A percentile compares a stretch with the other conserved stretches of the same genome.
phyloP scores from a whole-genome alignment of 805 yeast genomes.

The Blastobotrys muscicola region DNA sequence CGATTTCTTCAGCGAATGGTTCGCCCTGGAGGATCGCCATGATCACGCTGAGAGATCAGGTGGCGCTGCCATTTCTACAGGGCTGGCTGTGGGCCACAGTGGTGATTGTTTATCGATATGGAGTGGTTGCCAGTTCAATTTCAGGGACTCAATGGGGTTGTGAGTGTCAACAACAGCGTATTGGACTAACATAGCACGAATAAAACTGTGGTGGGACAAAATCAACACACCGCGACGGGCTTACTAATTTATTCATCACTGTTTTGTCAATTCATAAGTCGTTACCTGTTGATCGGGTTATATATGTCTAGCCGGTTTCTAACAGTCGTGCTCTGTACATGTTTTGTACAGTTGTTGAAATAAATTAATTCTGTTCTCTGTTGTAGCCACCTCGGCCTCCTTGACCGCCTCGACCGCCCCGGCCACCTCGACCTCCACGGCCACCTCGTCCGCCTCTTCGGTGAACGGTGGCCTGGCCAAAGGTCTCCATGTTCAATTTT shows the following conservation, averaged over 20 bases:
- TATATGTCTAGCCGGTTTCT: too few species aligned
- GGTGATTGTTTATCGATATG: slow-evolving; percentile 9
- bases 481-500: slow-evolving; percentile 66
- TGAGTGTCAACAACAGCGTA: slow-evolving; percentile 5
- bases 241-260: too few species aligned
- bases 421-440: slow-evolving; percentile 41
- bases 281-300: too few species aligned
- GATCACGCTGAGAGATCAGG: slow-evolving; percentile 26
- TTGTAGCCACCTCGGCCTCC: slow-evolving; percentile 26
- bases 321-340: too few species aligned
- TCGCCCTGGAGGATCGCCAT: slow-evolving; percentile 16
- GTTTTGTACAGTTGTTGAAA: too few species aligned
- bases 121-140: slow-evolving; percentile 6
- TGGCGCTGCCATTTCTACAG: slow-evolving; percentile 26
- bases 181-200: too few species aligned
- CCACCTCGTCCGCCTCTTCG: slow-evolving; percentile 41
- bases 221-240: too few species aligned
- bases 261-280: too few species aligned
- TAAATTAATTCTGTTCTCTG: background rate
- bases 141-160: slow-evolving; percentile 13
- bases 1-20: slow-evolving; percentile 27
- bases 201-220: too few species aligned
- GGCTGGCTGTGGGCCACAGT: slow-evolving; percentile 28
- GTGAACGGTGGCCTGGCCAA: slow-evolving; percentile 57
- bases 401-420: slow-evolving; percentile 29